Percentiles rank a stretch among this genome's conserved stretches.
Evolutionary conservation across 2,329 filamentous ascomycete species (phyloP).

Genomic region (Trichoderma sp.): DNA sequence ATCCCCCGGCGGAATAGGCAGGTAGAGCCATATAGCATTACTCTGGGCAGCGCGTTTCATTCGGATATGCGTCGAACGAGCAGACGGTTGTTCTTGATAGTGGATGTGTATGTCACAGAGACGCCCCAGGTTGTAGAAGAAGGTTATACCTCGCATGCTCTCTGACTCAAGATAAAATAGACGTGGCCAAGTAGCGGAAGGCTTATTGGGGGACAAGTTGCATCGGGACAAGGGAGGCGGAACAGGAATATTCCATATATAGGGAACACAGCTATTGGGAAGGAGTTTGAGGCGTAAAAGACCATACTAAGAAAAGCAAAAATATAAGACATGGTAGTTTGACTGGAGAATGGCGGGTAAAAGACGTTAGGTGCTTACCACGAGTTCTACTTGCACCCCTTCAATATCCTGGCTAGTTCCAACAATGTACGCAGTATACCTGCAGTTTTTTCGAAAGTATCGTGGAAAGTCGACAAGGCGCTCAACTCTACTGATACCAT

Average conservation of each 20-base stretch:
- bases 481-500: neutral
- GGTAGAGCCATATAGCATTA: neutral
- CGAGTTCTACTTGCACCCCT: neutral
- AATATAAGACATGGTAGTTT: neutral
- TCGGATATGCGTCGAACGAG: neutral
- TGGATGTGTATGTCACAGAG: neutral
- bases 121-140: neutral
- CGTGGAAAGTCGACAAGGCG: neutral
- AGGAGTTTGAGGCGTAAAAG: neutral
- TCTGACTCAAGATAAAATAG: neutral
- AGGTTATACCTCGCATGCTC: neutral
- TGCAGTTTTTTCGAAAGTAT: neutral
- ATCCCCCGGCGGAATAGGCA: neutral
- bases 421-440: neutral
- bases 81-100: neutral
- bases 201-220: neutral
- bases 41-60: neutral
- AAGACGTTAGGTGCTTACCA: neutral
- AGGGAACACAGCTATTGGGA: neutral
- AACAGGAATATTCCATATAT: neutral
- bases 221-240: neutral
- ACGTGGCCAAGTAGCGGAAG: neutral
- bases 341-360: neutral
- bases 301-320: neutral
- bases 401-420: too few relatives aligned